phyloP scores from a whole-genome alignment of 768 basidiomycete genomes.

The Mycena floridula region DNA sequence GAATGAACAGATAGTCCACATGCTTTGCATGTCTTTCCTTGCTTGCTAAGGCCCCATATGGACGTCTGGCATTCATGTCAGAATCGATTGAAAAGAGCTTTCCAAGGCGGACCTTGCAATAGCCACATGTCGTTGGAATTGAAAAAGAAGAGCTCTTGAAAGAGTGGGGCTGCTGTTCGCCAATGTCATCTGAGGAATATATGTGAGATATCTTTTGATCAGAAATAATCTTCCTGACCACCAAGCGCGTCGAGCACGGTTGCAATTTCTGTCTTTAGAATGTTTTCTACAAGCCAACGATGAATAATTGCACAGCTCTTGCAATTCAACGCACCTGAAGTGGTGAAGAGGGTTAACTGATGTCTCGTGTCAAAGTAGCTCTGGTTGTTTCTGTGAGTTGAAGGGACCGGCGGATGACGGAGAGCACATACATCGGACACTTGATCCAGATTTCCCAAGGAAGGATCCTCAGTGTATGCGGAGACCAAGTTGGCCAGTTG shows the following conservation, averaged over 20 bases:
- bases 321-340: constrained; percentile 22
- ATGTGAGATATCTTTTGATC: neutral
- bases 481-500: constrained; percentile 40
- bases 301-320: too few relatives aligned
- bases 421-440: constrained; percentile 48
- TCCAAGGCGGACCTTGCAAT: constrained; percentile 58
- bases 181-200: constrained; percentile 58
- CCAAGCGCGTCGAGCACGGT: constrained; percentile 55
- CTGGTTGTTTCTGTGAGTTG: constrained; percentile 26
- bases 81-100: neutral
- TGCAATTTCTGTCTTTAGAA: constrained; percentile 61
- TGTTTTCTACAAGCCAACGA: constrained; percentile 35
- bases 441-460: constrained; percentile 52
- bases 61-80: constrained; percentile 43
- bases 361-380: constrained; percentile 59
- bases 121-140: constrained; percentile 76
- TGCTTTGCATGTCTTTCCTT: constrained; percentile 76
- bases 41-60: constrained; percentile 84
- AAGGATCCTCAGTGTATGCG: constrained; percentile 41
- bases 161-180: constrained; percentile 60
- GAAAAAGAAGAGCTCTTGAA: constrained; percentile 87
- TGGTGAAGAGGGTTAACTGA: constrained; percentile 46
- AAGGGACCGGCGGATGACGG: too few relatives aligned
- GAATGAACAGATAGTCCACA: constrained; percentile 78
- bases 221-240: constrained; percentile 34